Evolutionary conservation across 2,329 filamentous ascomycete species (phyloP), one percentile per base, ranked within the genome.

Genomic region (Teratosphaeriaceae sp.): DNA sequence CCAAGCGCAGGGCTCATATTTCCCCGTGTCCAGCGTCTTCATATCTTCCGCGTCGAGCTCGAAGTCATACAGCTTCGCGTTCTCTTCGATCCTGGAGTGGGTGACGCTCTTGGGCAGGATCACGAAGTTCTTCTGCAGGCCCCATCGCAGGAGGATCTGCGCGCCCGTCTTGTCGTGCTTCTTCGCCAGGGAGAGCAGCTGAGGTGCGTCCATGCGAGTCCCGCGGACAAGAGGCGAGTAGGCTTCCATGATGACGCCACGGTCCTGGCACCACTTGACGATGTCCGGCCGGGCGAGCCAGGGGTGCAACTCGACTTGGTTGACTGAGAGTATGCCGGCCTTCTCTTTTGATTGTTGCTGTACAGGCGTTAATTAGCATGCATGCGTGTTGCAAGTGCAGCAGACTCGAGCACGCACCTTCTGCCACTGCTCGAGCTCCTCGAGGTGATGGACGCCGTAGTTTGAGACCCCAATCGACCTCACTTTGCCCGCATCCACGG

Each of bases 251-350:
- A 74, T 41, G 1, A 74, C 61, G 23, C 60, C 64, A 42, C 69
- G 63, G 62, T 81, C 72, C 49, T 72, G 64, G 54, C 84, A 85
- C 88, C 88, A 96, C 36, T 77, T 69, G 7, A 82, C 80, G 47
- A 96, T 87, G 57, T 95, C 88, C 18, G 73, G 69, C n/a, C 88
- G 74, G 7, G 80, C 74, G 31, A 88, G 78, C 88, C 88, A 96
- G 1, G 89, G 89, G 65, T 96, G 89, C 9, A 96, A 69, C 66
- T 96, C 89, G 65, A 84, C 88, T 66, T 95, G 89, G 30, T 87
- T 88, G 27, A 95, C 84, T 47, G 82, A 84, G 57, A 95, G 75
- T 30, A 86, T 70, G 19, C 86, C 86, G 3, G 75, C 77, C 52
- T 79, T 81, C 8, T 80, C 82, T 44, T 58, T 44, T 16, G 53